Base-by-base conservation (phyloP, 306 rosid species). In the Canavalia gladiata region DNA sequence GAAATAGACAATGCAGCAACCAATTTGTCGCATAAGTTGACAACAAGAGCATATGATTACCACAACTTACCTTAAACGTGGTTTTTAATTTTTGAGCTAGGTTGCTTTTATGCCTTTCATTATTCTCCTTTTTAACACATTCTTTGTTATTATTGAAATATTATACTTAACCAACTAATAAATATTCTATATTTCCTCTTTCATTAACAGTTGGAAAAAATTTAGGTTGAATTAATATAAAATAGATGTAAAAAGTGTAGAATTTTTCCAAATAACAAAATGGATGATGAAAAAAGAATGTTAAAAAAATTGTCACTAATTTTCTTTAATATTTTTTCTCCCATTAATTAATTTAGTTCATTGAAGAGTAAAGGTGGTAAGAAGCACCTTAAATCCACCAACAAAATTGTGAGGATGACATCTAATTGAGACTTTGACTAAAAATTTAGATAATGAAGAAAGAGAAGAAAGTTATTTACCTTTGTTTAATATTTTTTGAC, bases 1-100 rank as follows among this genome's bases (percentile, higher is more conserved):
- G 47, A 85, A 56, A 72, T 42, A 54, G 81, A 77, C 80, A 69
- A 81, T 41, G 71, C 76, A 56, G 43, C 80, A 52, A 75, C 72
- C 78, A 9, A 11, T 28, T 62, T 80, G 79, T 84, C 51, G 57
- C 66, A 8, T 76, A 59, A 76, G 18, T 39, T 25, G 8, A 45
- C 76, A 63, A 37, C 77, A 80, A 81, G 52, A 59, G 11, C 46
- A 13, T 58, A 30, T 35, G 11, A 30, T 46, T 82, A 18, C 7
- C 67, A 60, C 1, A 60, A 31, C 3, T 31, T 60, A 59, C 66
- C 66, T 60, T 60, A 60, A 60, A 34, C 3, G 2, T 33, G 7
- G 43, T 60, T 18, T 18, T 18, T 18, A 18, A 18, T 18, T 18
- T 18, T 18, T 18, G 25, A 18, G 25, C 25, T 18, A 18, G 25